Evolutionary conservation across 805 yeast genomes (phyloP), one percentile per base, ranked within the genome.

Genomic region (Metschnikowia shivogae): DNA sequence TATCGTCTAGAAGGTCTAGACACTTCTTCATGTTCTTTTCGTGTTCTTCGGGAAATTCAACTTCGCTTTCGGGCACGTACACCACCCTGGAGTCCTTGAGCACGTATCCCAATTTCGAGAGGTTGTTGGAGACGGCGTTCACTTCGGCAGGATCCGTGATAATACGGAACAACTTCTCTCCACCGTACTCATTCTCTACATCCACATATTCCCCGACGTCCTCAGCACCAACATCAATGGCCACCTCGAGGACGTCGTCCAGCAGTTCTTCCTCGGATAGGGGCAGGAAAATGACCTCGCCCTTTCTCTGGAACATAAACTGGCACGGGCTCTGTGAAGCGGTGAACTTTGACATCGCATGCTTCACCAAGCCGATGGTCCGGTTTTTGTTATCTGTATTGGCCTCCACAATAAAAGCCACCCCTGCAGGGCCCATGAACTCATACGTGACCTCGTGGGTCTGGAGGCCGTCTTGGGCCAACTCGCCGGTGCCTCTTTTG

Each of bases 351-450:
- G 82, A 77, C 61, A 92, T 81, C 4, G 86, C 83, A 7, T 85
- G 81, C 57, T 90, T 79, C 7, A 93, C 83, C 39, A 76, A 74
- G 12, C 86, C 84, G 30, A 89, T 77, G 0, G 97, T 83, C 42
- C 98, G 72, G 47, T 85, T 81, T 63, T 86, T 88, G 64, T 89
- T 92, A 60, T 92, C 97, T 0, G 98, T 92, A 39, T 82, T 72
- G 0, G 96, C 90, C 57, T 89, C 96, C 4, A 92, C 81, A 4
- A 92, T 77, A 37, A 89, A 72, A 0, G 96, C 86, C 2, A 87
- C 87, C 2, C 97, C 97, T 1, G 90, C 95, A 0, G 97, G 97
- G 0, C 92, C 97, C 62, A 89, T 72, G 12, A 93, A 96, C 62
- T 93, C 98, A 64, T 90, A 93, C 49, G 42, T 46, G 27, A 82